Conservation (phyloP, 2,329 filamentous ascomycete genomes). For the Dactylellina leptospora region DNA sequence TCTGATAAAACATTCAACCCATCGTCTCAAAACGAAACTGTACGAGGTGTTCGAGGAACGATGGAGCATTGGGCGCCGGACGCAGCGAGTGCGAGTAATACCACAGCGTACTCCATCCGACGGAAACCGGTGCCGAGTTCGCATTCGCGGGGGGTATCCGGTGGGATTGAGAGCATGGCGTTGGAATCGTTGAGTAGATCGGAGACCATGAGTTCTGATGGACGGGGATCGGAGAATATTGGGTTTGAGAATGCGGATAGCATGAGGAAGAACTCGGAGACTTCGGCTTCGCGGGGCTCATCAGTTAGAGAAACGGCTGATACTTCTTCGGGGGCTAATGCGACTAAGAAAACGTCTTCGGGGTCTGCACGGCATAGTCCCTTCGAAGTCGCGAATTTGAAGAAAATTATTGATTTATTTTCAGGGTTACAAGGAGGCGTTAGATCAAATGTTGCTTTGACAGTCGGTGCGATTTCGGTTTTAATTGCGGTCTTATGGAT, state of each 20-base stretch:
- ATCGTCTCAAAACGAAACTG: slow-evolving; percentile 19
- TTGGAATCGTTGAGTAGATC: neutral
- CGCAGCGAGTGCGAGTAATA: neutral
- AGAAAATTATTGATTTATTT: neutral
- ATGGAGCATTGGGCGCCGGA: slow-evolving; percentile 34
- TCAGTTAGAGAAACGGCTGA: neutral
- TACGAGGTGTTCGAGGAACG: neutral
- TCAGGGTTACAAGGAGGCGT: neutral
- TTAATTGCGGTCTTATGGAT: slow-evolving; percentile 6
- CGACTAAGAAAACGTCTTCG: too few species aligned
- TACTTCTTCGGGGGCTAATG: neutral
- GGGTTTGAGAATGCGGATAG: neutral
- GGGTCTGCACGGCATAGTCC: too few species aligned
- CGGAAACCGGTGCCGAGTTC: slow-evolving; percentile 16
- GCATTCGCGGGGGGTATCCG: neutral
- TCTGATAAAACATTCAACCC: neutral
- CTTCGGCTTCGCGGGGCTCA: neutral
- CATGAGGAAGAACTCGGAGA: neutral
- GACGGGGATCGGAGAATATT: slow-evolving; percentile 9
- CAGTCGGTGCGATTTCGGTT: neutral
- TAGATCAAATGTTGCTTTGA: neutral
- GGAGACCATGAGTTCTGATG: slow-evolving; percentile 16
- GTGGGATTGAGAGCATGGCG: slow-evolving; percentile 1
- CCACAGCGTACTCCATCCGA: neutral
- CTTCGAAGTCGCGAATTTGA: too few species aligned